Evolutionary conservation across 805 yeast genomes (phyloP).

Genomic region (Spathaspora hagerdaliae): DNA sequence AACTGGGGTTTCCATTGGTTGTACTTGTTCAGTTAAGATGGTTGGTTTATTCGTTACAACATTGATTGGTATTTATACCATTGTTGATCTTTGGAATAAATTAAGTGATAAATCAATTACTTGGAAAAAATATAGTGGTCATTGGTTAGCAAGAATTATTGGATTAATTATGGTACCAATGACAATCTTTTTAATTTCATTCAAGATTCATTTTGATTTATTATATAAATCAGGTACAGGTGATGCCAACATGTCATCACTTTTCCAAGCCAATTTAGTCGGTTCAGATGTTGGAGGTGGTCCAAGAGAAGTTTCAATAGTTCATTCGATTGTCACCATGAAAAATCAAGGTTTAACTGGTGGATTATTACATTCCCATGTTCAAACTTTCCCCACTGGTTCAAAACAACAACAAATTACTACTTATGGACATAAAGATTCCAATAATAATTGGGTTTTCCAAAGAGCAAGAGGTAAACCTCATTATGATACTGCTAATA

Average conservation of each 20-base stretch:
- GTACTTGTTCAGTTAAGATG: constrained; percentile 92
- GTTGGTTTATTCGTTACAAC: constrained; percentile 91
- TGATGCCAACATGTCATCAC: constrained; percentile 71
- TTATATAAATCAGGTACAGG: constrained; percentile 79
- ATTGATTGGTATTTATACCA: constrained; percentile 84
- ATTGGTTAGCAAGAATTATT: constrained; percentile 64
- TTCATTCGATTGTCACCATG: constrained; percentile 40
- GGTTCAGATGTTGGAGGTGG: constrained; percentile 63
- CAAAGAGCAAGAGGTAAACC: constrained; percentile 42
- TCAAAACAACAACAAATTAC: constrained; percentile 47
- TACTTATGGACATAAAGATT: constrained; percentile 43
- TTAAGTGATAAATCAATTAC: constrained; percentile 64
- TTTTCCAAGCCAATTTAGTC: constrained; percentile 73
- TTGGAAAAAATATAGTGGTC: constrained; percentile 47
- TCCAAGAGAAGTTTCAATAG: constrained; percentile 64
- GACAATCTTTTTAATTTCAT: constrained; percentile 56
- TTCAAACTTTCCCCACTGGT: constrained; percentile 44
- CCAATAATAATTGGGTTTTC: constrained; percentile 45
- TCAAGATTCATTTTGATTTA: constrained; percentile 73
- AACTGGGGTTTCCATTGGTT: constrained; percentile 85
- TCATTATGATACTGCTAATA: constrained; percentile 27
- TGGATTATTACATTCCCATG: constrained; percentile 44
- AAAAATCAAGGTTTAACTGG: constrained; percentile 42
- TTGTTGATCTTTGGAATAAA: constrained; percentile 80
- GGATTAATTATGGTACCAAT: constrained; percentile 66